Percentiles rank a stretch among this genome's conserved stretches.
Evolutionary conservation across 108 stramenopile genomes (phyloP).

Genomic region (Cyclotella distinguenda): DNA sequence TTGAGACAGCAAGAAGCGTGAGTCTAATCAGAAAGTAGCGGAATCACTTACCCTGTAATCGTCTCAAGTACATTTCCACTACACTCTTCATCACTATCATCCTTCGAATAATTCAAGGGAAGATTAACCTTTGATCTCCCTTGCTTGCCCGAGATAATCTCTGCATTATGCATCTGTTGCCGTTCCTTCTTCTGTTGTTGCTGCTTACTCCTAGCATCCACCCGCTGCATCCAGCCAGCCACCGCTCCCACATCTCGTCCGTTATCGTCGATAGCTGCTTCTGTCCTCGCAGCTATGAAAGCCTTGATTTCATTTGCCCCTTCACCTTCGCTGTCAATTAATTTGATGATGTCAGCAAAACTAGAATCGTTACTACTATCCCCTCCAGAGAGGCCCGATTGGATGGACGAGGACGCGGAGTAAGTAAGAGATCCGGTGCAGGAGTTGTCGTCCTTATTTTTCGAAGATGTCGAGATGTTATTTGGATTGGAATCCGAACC

Average conservation of each 20-base stretch:
- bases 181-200: slow-evolving; percentile 14
- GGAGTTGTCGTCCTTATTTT: slow-evolving; percentile 30
- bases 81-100: slow-evolving; percentile 29
- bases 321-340: slow-evolving; percentile 38
- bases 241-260: slow-evolving; percentile 24
- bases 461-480: slow-evolving; percentile 6
- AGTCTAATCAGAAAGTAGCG: background rate
- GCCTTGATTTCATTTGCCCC: slow-evolving; percentile 35
- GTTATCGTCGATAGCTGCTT: slow-evolving; percentile 12
- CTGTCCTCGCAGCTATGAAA: slow-evolving; percentile 20
- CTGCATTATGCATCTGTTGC: slow-evolving; percentile 16
- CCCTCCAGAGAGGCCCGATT: slow-evolving; percentile 25
- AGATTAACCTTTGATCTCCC: slow-evolving; percentile 3
- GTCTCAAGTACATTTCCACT: slow-evolving; percentile 32
- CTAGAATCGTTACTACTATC: slow-evolving; percentile 34
- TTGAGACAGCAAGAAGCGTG: background rate
- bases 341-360: slow-evolving; percentile 45
- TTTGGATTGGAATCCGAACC: slow-evolving; percentile 24
- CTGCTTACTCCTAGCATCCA: slow-evolving; percentile 24
- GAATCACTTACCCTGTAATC: slow-evolving; percentile 26
- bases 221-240: slow-evolving; percentile 43
- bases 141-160: slow-evolving; percentile 2
- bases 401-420: slow-evolving; percentile 41
- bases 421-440: slow-evolving; percentile 42
- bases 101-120: slow-evolving; percentile 26